Base-by-base conservation (phyloP, 2,329 filamentous ascomycete species). In the Pseudopithomyces maydicus region DNA sequence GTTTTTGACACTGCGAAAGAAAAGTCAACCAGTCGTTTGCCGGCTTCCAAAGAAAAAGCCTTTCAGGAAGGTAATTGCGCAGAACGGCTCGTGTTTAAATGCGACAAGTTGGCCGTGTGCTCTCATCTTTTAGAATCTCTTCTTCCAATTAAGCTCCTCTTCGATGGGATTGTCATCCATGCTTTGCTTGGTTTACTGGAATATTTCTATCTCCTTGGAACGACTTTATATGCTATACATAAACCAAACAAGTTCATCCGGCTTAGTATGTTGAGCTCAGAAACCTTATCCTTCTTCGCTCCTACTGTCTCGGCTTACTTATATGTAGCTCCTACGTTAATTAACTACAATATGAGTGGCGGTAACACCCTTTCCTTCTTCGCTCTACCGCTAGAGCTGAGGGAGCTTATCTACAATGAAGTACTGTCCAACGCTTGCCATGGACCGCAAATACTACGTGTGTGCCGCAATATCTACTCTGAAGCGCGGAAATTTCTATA, bases 401-500 rank as follows among this genome's bases (percentile, higher is more conserved):
- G 71, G 7, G 65, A 71, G 35, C 26, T 66, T 29, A 64, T 74
- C 10, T 75, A 74, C 56, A 65, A 59, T 12, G 60, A 64, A 12
- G 61, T 70, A 1, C 53, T 76, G 3, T 29, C 56, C 39, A 59
- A 64, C 11, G 55, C 65, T 2, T 46, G 42, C 2, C 52, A 65
- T 22, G 64, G 65, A 17, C 47, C 66, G 12, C 56, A 63, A 8
- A 45, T 76, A 11, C 57, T 74, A 11, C 57, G 33, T 22, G 60
- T 61, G 10, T 75, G 72, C 41, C 69, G 57, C 23, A 61, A 72
- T 22, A 62, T 75, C 22, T 57, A 68, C 19, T 39, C 33, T 7
- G 69, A 74, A 55, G 64, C 72, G 8, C 63, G 59, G 2, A 67
- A 70, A 12, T 68, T 72, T 22, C 58, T 75, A 12, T 75, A 68